Evolutionary conservation across 345 rosid species (phyloP), one percentile per base, ranked within the genome.

Genomic region (Lepidium africanum): DNA sequence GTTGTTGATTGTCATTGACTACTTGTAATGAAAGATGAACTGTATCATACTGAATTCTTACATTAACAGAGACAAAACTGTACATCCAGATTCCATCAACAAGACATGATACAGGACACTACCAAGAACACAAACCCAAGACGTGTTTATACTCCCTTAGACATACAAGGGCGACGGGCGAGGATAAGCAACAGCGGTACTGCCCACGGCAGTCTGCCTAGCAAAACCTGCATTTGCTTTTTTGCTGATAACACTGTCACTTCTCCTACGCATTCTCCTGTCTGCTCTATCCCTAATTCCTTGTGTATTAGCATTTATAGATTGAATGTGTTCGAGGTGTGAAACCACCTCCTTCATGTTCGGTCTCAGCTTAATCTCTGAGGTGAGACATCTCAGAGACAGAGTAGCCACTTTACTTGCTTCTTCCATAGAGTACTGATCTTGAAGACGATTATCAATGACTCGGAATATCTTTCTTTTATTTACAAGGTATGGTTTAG

Each of bases 371-470:
- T 73, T 73, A 41, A 59, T 23, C 61, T 73, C 72, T 14, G 66
- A 14, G 52, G 77, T 73, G 33, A 73, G 47, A 52, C 77, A 73
- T 52, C 77, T 65, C 55, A 73, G 48, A 40, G 72, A 65, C 9
- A 73, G 62, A 33, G 72, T 66, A 23, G 77, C 77, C 54, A 59
- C 71, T 73, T 73, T 73, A 33, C 72, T 59, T 41, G 72, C 77
- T 73, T 73, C 77, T 50, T 73, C 77, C 67, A 91, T 76, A 9
- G 99, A 88, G 75, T 89, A 94, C 68, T 94, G 85, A 30, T 84
- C 91, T 71, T 94, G 92, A 55, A 94, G 84, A 57, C 92, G 95
- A 40, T 88, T 95, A 79, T 91, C 99, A 9, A 87, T 89, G 37
- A 91, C 73, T 32, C 86, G 79, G 80, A 83, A 87, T 47, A 89